Conservation (phyloP, 352 stramenopile genomes). For the Sclerospora graminicola region DNA sequence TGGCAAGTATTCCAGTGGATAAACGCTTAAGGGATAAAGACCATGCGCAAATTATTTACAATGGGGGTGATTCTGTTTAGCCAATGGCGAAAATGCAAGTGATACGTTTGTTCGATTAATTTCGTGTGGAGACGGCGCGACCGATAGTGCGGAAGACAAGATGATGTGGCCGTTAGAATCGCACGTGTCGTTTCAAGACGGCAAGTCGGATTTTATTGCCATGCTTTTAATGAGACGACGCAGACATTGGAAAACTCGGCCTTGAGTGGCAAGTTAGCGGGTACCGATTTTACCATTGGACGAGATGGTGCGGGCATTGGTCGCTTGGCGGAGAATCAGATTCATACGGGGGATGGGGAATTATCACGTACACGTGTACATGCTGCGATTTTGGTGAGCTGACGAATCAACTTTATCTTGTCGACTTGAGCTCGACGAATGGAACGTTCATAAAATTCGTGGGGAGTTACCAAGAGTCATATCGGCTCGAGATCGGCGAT, state of each 20-base stretch:
- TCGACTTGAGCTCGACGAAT: slow-evolving; percentile 86
- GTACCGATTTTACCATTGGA: slow-evolving; percentile 70
- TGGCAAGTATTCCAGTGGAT: slow-evolving; percentile 59
- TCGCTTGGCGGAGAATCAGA: slow-evolving; percentile 80
- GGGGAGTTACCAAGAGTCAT: slow-evolving; percentile 88
- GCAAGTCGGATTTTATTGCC: slow-evolving; percentile 75
- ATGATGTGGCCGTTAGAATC: slow-evolving; percentile 72
- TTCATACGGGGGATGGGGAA: slow-evolving; percentile 92
- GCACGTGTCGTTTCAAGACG: slow-evolving; percentile 51
- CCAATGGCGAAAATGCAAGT: slow-evolving; percentile 37
- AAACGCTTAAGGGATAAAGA: slow-evolving; percentile 41
- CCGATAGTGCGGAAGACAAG: slow-evolving; percentile 37
- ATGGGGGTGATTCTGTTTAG: slow-evolving; percentile 54
- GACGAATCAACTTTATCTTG: slow-evolving; percentile 67
- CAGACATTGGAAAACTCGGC: slow-evolving; percentile 50
- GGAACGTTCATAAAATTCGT: slow-evolving; percentile 94
- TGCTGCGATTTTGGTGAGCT: slow-evolving; percentile 87
- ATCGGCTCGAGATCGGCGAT: slow-evolving; percentile 89
- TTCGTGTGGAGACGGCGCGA: slow-evolving; percentile 19
- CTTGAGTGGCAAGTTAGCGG: slow-evolving; percentile 51
- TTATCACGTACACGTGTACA: slow-evolving; percentile 92
- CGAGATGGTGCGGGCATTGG: slow-evolving; percentile 83
- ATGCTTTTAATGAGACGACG: slow-evolving; percentile 35
- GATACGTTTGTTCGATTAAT: slow-evolving; percentile 64
- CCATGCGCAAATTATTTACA: slow-evolving; percentile 52